A percentile compares a stretch with the other conserved stretches of the same genome.
phyloP scores from a whole-genome alignment of 1,139 yeast genomes.

The Pichia inconspicua region DNA sequence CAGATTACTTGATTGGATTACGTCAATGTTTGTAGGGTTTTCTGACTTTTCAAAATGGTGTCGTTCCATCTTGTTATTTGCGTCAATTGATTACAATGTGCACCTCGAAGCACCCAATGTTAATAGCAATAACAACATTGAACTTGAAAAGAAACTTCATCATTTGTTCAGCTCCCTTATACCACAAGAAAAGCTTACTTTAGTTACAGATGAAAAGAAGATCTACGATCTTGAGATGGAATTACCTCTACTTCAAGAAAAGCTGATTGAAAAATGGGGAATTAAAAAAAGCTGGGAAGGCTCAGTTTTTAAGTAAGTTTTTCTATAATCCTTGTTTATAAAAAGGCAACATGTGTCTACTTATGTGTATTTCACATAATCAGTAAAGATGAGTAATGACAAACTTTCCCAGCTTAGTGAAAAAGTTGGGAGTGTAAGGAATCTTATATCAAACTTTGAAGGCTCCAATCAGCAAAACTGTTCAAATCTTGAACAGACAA shows the following conservation, averaged over 20 bases:
- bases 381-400: not conserved
- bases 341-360: not conserved
- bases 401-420: not conserved
- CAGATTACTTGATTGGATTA: constrained; percentile 1
- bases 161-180: not conserved
- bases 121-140: not conserved
- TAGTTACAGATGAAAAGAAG: not conserved
- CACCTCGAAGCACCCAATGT: not conserved
- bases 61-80: constrained; percentile 1
- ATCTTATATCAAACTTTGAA: constrained; percentile 6
- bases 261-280: not conserved
- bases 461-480: not conserved
- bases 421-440: constrained; percentile 4
- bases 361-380: no score
- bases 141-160: not conserved
- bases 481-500: not conserved
- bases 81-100: constrained; percentile 2
- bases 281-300: not conserved
- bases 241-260: not conserved
- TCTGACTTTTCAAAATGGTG: constrained; percentile 5
- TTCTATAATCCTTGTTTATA: not conserved
- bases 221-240: not conserved
- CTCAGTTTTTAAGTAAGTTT: not conserved
- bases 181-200: not conserved
- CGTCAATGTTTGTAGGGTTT: constrained; percentile 6